These are phyloP conservation scores for Pseudopediastrum boryanum DNA, from an alignment of 139 green algal genomes.

Conservation along the genomic window DNA sequence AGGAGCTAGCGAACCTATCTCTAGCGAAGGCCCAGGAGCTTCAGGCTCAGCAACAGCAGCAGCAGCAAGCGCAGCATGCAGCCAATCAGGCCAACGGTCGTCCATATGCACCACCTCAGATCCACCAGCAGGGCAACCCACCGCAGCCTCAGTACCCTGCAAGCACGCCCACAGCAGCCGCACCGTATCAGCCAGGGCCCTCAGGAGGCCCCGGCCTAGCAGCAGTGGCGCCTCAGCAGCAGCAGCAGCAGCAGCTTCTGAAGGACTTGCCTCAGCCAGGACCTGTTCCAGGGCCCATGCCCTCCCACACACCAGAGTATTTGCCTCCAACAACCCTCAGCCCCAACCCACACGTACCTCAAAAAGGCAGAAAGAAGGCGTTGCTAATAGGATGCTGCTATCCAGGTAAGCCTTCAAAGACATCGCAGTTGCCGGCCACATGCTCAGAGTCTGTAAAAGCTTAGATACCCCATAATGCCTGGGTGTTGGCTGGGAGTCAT, in stretches of 20 bases:
- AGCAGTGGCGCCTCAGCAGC: neutral
- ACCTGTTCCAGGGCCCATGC: no score
- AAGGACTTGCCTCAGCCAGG: no score
- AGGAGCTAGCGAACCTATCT: constrained; percentile 4
- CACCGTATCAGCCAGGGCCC: neutral
- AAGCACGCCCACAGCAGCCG: neutral
- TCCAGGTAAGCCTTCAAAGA: neutral
- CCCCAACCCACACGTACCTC: neutral
- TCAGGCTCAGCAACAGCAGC: neutral
- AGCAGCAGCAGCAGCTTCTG: constrained; percentile 10
- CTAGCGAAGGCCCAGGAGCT: constrained; percentile 14
- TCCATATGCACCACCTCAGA: neutral
- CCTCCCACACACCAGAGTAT: no score
- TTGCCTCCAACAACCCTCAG: neutral
- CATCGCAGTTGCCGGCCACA: neutral
- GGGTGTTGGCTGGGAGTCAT: neutral
- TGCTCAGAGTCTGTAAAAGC: neutral
- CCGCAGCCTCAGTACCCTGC: neutral
- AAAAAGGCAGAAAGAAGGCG: constrained; percentile 13
- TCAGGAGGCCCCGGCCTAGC: neutral
- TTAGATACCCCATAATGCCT: neutral
- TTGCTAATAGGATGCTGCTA: neutral
- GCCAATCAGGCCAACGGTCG: no score
- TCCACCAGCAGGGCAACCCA: neutral
- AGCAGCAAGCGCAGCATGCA: no score